Evolutionary conservation across 2,329 filamentous ascomycete species (phyloP).

Genomic region (Penicillium sp.): DNA sequence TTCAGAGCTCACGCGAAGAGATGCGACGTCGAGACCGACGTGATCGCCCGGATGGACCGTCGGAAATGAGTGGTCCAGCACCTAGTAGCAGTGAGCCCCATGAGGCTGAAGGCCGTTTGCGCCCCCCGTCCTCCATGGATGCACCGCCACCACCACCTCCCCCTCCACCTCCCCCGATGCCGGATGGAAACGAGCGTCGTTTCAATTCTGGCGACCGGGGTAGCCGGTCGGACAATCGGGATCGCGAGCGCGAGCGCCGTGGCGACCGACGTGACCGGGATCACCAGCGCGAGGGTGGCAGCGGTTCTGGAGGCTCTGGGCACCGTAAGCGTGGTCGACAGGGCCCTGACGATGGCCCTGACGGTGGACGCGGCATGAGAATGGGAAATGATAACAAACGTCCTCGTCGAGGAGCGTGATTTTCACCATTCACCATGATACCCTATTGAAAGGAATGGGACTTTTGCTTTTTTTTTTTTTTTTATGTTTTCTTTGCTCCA

Average conservation of each 20-base stretch:
- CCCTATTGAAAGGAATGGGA: background rate
- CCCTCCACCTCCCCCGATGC: slow-evolving; percentile 24
- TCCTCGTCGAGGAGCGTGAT: slow-evolving; percentile 33
- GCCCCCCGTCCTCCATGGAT: slow-evolving; percentile 29
- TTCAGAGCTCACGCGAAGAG: slow-evolving; percentile 28
- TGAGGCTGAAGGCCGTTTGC: slow-evolving; percentile 29
- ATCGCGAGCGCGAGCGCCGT: slow-evolving; percentile 31
- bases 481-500: slow-evolving; percentile 8
- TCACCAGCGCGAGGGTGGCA: slow-evolving; percentile 23
- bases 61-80: slow-evolving; percentile 14
- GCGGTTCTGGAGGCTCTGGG: slow-evolving; percentile 19
- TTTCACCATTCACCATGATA: background rate
- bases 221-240: slow-evolving; percentile 20
- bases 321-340: slow-evolving; percentile 34
- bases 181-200: slow-evolving; percentile 27
- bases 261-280: slow-evolving; percentile 31
- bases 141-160: slow-evolving; percentile 24
- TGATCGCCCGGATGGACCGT: slow-evolving; percentile 29
- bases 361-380: slow-evolving; percentile 29
- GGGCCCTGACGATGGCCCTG: slow-evolving; percentile 28
- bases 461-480: slow-evolving; percentile 3
- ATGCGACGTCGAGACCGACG: slow-evolving; percentile 29
- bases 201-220: slow-evolving; percentile 31
- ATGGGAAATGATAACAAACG: slow-evolving; percentile 37
- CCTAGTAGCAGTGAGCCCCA: slow-evolving; percentile 10